Conservation (phyloP, 176 grass and related monocot species). For the Tillandsia fasciculata region DNA sequence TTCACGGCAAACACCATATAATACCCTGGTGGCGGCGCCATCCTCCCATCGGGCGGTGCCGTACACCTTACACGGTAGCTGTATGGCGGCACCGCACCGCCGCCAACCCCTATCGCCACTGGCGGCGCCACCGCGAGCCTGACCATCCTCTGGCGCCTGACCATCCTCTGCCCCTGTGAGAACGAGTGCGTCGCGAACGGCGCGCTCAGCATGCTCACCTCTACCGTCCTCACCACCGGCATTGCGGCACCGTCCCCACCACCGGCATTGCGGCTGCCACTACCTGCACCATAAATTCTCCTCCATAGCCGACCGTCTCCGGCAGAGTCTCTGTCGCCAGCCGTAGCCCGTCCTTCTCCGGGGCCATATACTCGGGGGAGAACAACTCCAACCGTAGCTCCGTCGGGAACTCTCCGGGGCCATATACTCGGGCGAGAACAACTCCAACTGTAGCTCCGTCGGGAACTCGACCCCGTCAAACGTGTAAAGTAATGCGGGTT, state of each 20-base stretch:
- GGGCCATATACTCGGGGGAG: constrained; percentile 13
- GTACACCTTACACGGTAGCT: background rate
- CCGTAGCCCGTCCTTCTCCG: constrained; percentile 8
- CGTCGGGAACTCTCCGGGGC: constrained; percentile 10
- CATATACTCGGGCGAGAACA: constrained; percentile 18
- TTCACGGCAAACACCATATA: constrained; percentile 21
- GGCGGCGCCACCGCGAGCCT: background rate
- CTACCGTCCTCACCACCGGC: constrained; percentile 14
- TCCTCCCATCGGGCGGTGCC: constrained; percentile 12
- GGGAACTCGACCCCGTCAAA: constrained; percentile 12
- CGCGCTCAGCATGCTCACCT: constrained; percentile 18
- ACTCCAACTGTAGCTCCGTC: constrained; percentile 18
- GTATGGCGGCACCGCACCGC: background rate
- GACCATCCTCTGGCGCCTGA: constrained; percentile 17
- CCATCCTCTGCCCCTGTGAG: constrained; percentile 25
- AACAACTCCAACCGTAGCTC: constrained; percentile 22
- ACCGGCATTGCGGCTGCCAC: background rate
- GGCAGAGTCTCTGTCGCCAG: background rate
- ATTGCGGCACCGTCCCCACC: constrained; percentile 7
- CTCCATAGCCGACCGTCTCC: constrained; percentile 12
- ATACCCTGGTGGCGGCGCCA: constrained; percentile 19
- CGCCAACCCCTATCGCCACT: background rate
- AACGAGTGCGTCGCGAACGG: constrained; percentile 25
- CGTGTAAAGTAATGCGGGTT: constrained; percentile 27
- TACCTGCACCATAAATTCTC: constrained; percentile 10